These are phyloP conservation scores for Pythium scleroteichum DNA, from an alignment of 352 stramenopile species.

Conservation along the genomic window DNA sequence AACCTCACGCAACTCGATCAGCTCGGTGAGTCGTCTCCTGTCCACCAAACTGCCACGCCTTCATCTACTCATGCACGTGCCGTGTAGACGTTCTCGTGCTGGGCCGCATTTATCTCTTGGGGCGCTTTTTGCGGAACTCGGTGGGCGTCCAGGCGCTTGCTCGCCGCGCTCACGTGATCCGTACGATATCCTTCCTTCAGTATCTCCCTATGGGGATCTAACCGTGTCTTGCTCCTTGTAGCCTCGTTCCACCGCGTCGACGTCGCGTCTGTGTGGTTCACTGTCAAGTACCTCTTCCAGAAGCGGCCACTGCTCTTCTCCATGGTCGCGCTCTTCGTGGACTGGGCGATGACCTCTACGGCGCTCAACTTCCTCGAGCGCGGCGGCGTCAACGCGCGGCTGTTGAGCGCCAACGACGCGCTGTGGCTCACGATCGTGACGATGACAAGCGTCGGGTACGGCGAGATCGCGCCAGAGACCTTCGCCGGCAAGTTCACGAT, in stretches of 20 bases:
- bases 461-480: slow-evolving; percentile 49
- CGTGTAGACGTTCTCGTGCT: slow-evolving; percentile 49
- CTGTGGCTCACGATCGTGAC: slow-evolving; percentile 73
- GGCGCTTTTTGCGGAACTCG: slow-evolving; percentile 49
- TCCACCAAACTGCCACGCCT: neutral
- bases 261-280: slow-evolving; percentile 62
- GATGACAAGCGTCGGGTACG: slow-evolving; percentile 64
- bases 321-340: slow-evolving; percentile 36
- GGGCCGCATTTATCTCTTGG: slow-evolving; percentile 53
- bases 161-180: slow-evolving; percentile 41
- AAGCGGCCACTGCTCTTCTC: slow-evolving; percentile 47
- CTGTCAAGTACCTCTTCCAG: slow-evolving; percentile 59
- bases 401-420: slow-evolving; percentile 47
- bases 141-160: slow-evolving; percentile 43
- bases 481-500: slow-evolving; percentile 60
- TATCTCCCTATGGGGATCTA: too few species aligned
- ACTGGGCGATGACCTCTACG: slow-evolving; percentile 58
- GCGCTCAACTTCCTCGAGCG: slow-evolving; percentile 64
- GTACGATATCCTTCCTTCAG: slow-evolving; percentile 10
- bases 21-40: slow-evolving; percentile 34
- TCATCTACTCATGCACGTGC: neutral
- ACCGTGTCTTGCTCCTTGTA: slow-evolving; percentile 20
- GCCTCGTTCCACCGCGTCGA: slow-evolving; percentile 57
- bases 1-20: slow-evolving; percentile 43
- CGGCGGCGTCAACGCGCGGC: slow-evolving; percentile 38